These are phyloP conservation scores for Aspergillus viridinutans DNA, from an alignment of 2,329 filamentous ascomycete genomes.

Conservation along the genomic window DNA sequence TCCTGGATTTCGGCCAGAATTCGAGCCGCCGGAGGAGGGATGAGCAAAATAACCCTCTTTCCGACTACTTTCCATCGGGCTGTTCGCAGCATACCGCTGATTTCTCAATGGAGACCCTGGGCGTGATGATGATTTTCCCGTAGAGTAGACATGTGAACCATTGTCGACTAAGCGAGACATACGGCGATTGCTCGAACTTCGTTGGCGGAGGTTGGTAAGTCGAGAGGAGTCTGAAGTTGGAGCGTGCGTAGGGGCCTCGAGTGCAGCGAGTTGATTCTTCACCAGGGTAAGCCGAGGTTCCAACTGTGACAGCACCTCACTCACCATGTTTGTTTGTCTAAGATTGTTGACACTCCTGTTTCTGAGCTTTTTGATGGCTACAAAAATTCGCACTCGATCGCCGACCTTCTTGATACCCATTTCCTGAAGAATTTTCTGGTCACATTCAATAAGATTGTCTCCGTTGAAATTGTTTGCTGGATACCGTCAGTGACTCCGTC, in stretches of 20 bases:
- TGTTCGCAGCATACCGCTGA: slow-evolving; percentile 58
- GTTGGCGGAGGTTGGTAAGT: slow-evolving; percentile 53
- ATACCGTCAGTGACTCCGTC: slow-evolving; percentile 16
- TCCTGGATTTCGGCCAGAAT: slow-evolving; percentile 52
- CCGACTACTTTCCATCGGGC: slow-evolving; percentile 51
- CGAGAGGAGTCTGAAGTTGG: slow-evolving; percentile 60
- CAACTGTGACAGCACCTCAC: slow-evolving; percentile 25
- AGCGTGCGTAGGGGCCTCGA: slow-evolving; percentile 63
- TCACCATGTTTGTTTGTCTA: slow-evolving; percentile 80
- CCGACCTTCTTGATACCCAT: slow-evolving; percentile 98
- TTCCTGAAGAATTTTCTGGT: slow-evolving; percentile 92
- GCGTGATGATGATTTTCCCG: slow-evolving; percentile 57
- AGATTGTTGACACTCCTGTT: slow-evolving; percentile 72
- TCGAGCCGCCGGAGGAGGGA: slow-evolving; percentile 51
- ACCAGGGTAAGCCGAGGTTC: slow-evolving; percentile 12
- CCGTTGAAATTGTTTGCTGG: slow-evolving; percentile 90
- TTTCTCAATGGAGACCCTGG: slow-evolving; percentile 66
- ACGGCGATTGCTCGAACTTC: slow-evolving; percentile 54
- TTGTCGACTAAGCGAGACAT: slow-evolving; percentile 51
- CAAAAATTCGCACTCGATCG: slow-evolving; percentile 85
- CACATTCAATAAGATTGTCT: slow-evolving; percentile 93
- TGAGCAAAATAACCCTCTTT: slow-evolving; percentile 56
- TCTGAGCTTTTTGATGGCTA: slow-evolving; percentile 77
- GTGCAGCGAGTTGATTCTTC: slow-evolving; percentile 76
- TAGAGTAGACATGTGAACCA: slow-evolving; percentile 38